These are phyloP conservation scores for Saccharomycopsis fibuligera DNA, from an alignment of 805 yeast genomes.

Conservation along the genomic window DNA sequence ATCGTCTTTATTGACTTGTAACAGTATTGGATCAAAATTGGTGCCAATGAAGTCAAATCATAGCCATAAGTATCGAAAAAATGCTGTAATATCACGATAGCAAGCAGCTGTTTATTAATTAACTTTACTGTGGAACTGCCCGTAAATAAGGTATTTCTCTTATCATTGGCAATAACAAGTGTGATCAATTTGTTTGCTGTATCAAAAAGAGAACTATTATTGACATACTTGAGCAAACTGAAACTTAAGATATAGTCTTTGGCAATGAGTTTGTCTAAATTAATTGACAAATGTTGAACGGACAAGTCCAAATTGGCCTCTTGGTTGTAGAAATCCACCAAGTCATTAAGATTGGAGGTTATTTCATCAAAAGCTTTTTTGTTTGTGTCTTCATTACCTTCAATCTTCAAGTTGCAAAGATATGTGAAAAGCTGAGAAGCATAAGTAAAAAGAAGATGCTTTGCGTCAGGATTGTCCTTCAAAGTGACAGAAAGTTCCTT, in stretches of 20 bases:
- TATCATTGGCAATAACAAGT: slow-evolving; percentile 23
- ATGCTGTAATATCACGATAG: slow-evolving; percentile 10
- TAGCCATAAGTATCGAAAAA: slow-evolving; percentile 19
- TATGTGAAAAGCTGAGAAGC: background rate
- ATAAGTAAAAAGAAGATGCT: slow-evolving; percentile 10
- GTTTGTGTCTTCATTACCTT: background rate
- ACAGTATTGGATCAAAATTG: slow-evolving; percentile 17
- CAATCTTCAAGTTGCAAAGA: slow-evolving; percentile 6
- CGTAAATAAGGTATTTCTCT: slow-evolving; percentile 15
- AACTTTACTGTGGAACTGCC: slow-evolving; percentile 6
- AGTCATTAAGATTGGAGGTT: slow-evolving; percentile 4
- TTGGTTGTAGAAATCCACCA: slow-evolving; percentile 14
- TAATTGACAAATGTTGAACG: slow-evolving; percentile 9
- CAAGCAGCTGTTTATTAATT: slow-evolving; percentile 1
- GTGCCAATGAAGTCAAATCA: slow-evolving; percentile 23
- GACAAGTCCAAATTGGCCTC: slow-evolving; percentile 11
- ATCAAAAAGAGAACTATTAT: slow-evolving; percentile 24
- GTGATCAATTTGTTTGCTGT: slow-evolving; percentile 28
- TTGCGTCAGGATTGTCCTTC: slow-evolving; percentile 9
- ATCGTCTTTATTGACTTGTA: slow-evolving; percentile 16
- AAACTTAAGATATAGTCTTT: slow-evolving; percentile 14
- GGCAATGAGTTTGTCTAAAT: slow-evolving; percentile 6
- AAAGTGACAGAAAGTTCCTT: background rate
- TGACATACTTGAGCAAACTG: slow-evolving; percentile 1
- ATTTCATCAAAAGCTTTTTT: slow-evolving; percentile 5